Evolutionary conservation across 768 basidiomycete genomes (phyloP).

Genomic region (Pleurotus sapidus): DNA sequence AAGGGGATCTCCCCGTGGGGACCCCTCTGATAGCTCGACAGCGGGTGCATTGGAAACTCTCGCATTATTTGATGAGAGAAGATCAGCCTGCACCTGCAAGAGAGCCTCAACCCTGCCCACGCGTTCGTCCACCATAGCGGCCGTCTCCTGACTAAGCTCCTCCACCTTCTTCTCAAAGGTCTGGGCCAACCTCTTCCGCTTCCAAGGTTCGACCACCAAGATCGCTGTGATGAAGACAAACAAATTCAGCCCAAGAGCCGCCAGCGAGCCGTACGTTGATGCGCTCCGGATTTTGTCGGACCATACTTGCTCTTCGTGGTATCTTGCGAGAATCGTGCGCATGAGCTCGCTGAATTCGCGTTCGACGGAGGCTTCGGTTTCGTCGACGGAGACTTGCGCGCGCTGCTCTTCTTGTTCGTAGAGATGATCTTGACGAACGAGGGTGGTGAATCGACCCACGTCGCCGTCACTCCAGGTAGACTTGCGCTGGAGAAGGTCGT

Average conservation of each 20-base stretch:
- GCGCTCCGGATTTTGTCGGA: slow-evolving; percentile 97
- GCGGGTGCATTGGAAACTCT: neutral
- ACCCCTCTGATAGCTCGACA: neutral
- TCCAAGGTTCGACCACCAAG: slow-evolving; percentile 94
- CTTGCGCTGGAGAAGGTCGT: slow-evolving; percentile 93
- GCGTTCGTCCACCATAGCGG: slow-evolving; percentile 42
- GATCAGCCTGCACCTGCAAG: slow-evolving; percentile 43
- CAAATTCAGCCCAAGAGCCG: slow-evolving; percentile 84
- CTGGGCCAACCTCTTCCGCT: slow-evolving; percentile 79
- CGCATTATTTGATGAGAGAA: slow-evolving; percentile 8
- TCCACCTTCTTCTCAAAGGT: slow-evolving; percentile 87
- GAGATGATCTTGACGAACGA: slow-evolving; percentile 88
- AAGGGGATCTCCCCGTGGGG: no score
- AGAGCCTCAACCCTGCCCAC: slow-evolving; percentile 45
- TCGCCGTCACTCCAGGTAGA: slow-evolving; percentile 89
- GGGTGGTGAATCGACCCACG: slow-evolving; percentile 81
- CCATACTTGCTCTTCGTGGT: slow-evolving; percentile 99
- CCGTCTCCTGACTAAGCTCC: slow-evolving; percentile 57
- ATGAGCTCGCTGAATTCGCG: slow-evolving; percentile 85
- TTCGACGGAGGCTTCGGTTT: slow-evolving; percentile 80
- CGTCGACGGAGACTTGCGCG: slow-evolving; percentile 64
- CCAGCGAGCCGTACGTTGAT: slow-evolving; percentile 89
- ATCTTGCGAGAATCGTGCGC: slow-evolving; percentile 84
- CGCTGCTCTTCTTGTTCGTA: slow-evolving; percentile 76
- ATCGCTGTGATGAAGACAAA: slow-evolving; percentile 90